phyloP scores from a whole-genome alignment of 1,284 basidiomycete species.

The Leccinum subspadiceum region DNA sequence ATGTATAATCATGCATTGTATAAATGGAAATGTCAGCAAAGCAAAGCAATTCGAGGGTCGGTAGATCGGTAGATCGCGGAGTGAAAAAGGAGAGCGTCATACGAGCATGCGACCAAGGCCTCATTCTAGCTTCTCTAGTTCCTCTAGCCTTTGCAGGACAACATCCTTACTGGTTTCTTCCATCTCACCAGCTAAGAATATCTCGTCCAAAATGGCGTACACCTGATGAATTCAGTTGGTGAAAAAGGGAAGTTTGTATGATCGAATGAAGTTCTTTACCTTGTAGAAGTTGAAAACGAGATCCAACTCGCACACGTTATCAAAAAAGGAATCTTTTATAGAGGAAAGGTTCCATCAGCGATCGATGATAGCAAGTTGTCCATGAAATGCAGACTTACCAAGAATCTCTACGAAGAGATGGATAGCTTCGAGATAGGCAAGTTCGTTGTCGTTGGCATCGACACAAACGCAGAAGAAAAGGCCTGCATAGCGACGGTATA shows the following conservation, averaged over 20 bases:
- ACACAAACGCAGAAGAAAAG: constrained; percentile 98
- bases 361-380: not conserved
- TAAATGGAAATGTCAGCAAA: constrained; percentile 14
- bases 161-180: constrained; percentile 98
- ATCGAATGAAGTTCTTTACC: constrained; percentile 39
- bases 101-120: constrained; percentile 2
- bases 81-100: constrained; percentile 7
- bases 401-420: constrained; percentile 99
- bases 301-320: constrained; percentile 96
- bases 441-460: constrained; percentile 96
- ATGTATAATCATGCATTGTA: not conserved
- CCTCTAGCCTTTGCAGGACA: constrained; percentile 85
- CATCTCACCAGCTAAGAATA: constrained; percentile 98
- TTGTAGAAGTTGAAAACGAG: constrained; percentile 99
- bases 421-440: constrained; percentile 96
- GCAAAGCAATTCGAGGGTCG: constrained; percentile 4
- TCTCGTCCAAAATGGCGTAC: constrained; percentile 96
- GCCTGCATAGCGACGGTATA: constrained; percentile 94
- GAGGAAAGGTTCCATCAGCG: constrained; percentile 1
- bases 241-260: constrained; percentile 6
- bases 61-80: constrained; percentile 7
- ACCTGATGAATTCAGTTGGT: constrained; percentile 50
- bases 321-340: constrained; percentile 91
- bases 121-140: constrained; percentile 86
- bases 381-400: constrained; percentile 50